Evolutionary conservation across 805 yeast genomes (phyloP).

Genomic region (Starmerella roubikii): DNA sequence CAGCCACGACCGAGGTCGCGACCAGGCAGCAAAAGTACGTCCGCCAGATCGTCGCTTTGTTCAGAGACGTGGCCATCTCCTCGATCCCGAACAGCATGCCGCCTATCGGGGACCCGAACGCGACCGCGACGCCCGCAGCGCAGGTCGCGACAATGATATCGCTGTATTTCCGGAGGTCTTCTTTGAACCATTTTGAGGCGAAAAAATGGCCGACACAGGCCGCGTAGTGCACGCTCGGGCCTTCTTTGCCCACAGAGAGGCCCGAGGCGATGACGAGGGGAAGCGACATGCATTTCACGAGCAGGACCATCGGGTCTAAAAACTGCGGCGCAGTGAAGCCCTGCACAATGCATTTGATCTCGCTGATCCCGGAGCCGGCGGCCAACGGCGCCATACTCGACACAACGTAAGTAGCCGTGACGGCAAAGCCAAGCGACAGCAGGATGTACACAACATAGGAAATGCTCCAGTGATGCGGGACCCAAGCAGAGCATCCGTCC

Average conservation of each 20-base stretch:
- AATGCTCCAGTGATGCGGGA: conserved; percentile 38
- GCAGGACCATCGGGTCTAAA: conserved; percentile 54
- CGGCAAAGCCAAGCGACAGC: conserved; percentile 49
- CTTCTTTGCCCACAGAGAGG: conserved; percentile 89
- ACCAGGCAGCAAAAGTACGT: conserved; percentile 81
- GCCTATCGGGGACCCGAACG: conserved; percentile 87
- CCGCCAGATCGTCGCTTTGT: conserved; percentile 73
- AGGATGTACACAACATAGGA: conserved; percentile 44
- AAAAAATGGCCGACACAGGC: conserved; percentile 87
- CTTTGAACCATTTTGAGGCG: conserved; percentile 27
- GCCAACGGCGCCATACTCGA: conserved; percentile 69
- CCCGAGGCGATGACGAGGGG: conserved; percentile 93
- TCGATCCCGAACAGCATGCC: conserved; percentile 91
- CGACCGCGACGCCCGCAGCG: conserved; percentile 98
- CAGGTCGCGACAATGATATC: conserved; percentile 78
- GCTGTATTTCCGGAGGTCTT: conserved; percentile 28
- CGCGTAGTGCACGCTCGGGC: conserved; percentile 96
- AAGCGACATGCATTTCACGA: conserved; percentile 63
- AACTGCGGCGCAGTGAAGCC: conserved; percentile 77
- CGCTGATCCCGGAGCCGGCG: conserved; percentile 96
- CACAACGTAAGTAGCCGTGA: conserved; percentile 55
- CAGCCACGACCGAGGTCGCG: conserved; percentile 69
- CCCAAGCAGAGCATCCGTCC: conserved; percentile 50
- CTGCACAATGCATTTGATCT: conserved; percentile 83
- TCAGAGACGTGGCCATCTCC: conserved; percentile 62